Base-by-base conservation (phyloP, 2,329 filamentous ascomycete species). In the Nemania sp. region DNA sequence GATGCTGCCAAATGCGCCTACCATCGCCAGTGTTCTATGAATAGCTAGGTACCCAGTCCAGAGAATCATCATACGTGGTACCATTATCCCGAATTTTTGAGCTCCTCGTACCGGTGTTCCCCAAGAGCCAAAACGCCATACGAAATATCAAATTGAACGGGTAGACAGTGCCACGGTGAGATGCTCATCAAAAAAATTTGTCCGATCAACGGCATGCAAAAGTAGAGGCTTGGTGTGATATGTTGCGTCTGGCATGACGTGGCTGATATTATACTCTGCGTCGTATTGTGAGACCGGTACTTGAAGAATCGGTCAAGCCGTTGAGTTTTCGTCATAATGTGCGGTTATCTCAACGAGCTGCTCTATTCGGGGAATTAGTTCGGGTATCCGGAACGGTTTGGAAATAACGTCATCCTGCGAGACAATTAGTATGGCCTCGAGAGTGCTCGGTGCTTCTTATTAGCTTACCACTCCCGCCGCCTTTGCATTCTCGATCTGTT, bases 381-480 rank as follows among this genome's bases (percentile, higher is more conserved):
- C 85, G n/a, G 80, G 80, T 47, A 89, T 85, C n/a, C 84, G 81
- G 67, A 92, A 93, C 3, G 90, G 89, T 67, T 93, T 93, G 1
- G 86, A 86, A 30, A 93, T 88, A 37, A 91, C 83, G 70, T 87
- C 86, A 69, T 91, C 86, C 81, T 85, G 44, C 20, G 9, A 47
- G 9, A 12, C n/a, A 14, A 52, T 70, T 59, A 68, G 62, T 44
- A 47, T 51, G 17, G 6, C 23, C 23, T 23, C n/a, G 6, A 20
- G 19, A 31, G 9, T n/a, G 17, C 22, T 22, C 6, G 15, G 42
- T 17, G 5, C 12, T 46, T n/a, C n/a, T 12, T 2, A 20, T 23
- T 31, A 6, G 77, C 82, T 76, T 72, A 86, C 86, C 75, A 92
- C 90, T 31, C 89, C 89, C 19, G 87, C 86, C 50, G 81, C 77